Percentiles rank a stretch among this genome's conserved stretches.
Conservation (phyloP, 176 grass and related monocot genomes). For the Phoenix roebelenii region DNA sequence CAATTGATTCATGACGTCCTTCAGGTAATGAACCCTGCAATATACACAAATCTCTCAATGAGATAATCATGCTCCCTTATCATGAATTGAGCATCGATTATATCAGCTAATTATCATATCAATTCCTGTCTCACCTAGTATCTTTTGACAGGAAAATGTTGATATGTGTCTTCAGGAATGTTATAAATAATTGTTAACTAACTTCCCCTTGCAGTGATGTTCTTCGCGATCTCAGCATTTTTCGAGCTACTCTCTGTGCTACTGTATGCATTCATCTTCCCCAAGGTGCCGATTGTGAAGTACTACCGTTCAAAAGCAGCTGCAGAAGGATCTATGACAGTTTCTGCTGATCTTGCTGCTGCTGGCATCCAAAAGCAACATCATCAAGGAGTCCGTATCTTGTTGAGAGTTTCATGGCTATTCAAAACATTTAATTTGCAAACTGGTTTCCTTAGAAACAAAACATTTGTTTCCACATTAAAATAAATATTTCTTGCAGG, state of each 20-base stretch:
- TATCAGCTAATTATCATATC: too few species aligned
- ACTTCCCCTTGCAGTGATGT: slow-evolving; percentile 39
- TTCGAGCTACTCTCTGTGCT: slow-evolving; percentile 51
- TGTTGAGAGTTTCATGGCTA: not conserved
- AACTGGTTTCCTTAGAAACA: too few species aligned
- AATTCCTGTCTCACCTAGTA: too few species aligned
- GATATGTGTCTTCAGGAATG: too few species aligned
- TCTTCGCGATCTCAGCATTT: slow-evolving; percentile 49
- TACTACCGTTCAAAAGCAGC: slow-evolving; percentile 59
- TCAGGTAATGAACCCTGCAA: too few species aligned
- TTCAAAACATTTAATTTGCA: not conserved
- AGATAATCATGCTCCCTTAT: too few species aligned
- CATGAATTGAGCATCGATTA: too few species aligned
- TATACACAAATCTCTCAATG: too few species aligned
- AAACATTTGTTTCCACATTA: too few species aligned
- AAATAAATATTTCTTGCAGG: slow-evolving; percentile 14
- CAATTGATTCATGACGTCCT: too few species aligned
- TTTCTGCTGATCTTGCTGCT: slow-evolving; percentile 58
- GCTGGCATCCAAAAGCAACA: slow-evolving; percentile 27
- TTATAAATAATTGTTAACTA: not conserved
- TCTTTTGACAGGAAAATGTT: too few species aligned
- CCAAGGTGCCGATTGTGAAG: slow-evolving; percentile 80
- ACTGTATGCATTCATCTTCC: slow-evolving; percentile 65
- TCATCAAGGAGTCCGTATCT: slow-evolving; percentile 10
- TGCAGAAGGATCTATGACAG: slow-evolving; percentile 52